phyloP scores from a whole-genome alignment of 2,329 filamentous ascomycete species.

The Phyllachora maydis region DNA sequence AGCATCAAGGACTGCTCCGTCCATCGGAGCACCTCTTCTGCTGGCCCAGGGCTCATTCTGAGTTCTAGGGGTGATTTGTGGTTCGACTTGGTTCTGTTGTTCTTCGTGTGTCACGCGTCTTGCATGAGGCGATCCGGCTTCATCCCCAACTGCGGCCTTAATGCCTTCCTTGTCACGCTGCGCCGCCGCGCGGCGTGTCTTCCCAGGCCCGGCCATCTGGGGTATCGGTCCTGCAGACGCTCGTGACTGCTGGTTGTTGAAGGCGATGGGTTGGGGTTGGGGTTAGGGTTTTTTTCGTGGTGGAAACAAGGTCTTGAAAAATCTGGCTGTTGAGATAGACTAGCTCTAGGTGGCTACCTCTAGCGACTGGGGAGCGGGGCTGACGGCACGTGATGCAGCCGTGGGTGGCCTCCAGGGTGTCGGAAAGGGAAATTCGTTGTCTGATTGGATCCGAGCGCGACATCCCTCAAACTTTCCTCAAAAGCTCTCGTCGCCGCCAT shows the following conservation, averaged over 20 bases:
- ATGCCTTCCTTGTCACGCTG: background rate
- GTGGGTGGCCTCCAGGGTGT: too few relatives aligned
- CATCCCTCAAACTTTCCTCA: too few relatives aligned
- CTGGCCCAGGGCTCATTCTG: background rate
- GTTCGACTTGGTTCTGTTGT: background rate
- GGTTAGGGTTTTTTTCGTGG: slow-evolving; percentile 1
- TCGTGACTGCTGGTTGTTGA: background rate
- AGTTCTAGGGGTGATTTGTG: background rate
- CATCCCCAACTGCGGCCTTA: background rate
- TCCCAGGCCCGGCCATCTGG: background rate
- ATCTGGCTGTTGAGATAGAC: too few relatives aligned
- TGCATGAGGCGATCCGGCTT: background rate
- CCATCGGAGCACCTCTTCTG: background rate
- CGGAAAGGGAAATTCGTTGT: too few relatives aligned
- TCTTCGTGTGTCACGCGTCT: background rate
- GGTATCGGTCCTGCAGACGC: background rate
- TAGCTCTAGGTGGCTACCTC: too few relatives aligned
- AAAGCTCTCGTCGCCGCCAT: too few relatives aligned
- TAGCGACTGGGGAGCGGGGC: too few relatives aligned
- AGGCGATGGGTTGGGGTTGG: background rate
- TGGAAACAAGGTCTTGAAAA: too few relatives aligned
- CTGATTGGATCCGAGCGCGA: too few relatives aligned
- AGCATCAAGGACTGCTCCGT: too few relatives aligned
- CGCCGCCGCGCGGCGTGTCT: background rate
- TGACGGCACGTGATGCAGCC: too few relatives aligned